These are phyloP conservation scores for Botrytis medusae DNA, from an alignment of 2,329 filamentous ascomycete genomes.

Conservation along the genomic window DNA sequence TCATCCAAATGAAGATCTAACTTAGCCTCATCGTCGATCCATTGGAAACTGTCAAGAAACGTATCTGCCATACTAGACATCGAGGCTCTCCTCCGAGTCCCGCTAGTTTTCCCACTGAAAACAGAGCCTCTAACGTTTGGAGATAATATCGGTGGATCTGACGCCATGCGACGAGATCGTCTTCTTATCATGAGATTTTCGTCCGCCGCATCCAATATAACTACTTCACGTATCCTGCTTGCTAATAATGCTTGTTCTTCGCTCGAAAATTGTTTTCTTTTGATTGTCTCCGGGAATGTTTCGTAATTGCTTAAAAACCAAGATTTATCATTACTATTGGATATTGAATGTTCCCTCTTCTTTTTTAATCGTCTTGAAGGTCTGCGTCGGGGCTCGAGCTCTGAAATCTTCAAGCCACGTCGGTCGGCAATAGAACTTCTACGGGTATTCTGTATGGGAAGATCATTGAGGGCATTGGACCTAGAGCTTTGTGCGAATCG, in stretches of 20 bases:
- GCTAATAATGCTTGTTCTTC: conserved; percentile 68
- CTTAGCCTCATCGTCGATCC: conserved; percentile 71
- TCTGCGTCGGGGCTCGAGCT: conserved; percentile 34
- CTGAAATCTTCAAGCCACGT: conserved; percentile 33
- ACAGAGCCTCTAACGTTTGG: conserved; percentile 8
- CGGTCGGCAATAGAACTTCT: conserved; percentile 36
- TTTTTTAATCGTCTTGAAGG: conserved; percentile 33
- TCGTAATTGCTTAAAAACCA: conserved; percentile 55
- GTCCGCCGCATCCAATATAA: conserved; percentile 59
- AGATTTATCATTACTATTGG: conserved; percentile 54
- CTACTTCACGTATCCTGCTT: conserved; percentile 50
- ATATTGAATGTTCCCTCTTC: conserved; percentile 40
- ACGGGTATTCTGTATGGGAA: conserved; percentile 34
- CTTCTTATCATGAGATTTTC: conserved; percentile 53
- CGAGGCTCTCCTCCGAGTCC: conserved; percentile 23
- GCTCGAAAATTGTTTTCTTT: conserved; percentile 65
- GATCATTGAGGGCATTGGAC: conserved; percentile 37
- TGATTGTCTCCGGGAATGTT: conserved; percentile 70
- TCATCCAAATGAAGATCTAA: conserved; percentile 69
- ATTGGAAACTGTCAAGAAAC: conserved; percentile 67
- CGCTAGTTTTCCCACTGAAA: conserved; percentile 11
- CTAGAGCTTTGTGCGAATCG: conserved; percentile 58
- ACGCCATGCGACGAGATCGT: conserved; percentile 40
- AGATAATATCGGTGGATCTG: conserved; percentile 15
- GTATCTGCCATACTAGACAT: conserved; percentile 32